Conservation (phyloP, 2,329 filamentous ascomycete species). For the Alternaria rosae region DNA sequence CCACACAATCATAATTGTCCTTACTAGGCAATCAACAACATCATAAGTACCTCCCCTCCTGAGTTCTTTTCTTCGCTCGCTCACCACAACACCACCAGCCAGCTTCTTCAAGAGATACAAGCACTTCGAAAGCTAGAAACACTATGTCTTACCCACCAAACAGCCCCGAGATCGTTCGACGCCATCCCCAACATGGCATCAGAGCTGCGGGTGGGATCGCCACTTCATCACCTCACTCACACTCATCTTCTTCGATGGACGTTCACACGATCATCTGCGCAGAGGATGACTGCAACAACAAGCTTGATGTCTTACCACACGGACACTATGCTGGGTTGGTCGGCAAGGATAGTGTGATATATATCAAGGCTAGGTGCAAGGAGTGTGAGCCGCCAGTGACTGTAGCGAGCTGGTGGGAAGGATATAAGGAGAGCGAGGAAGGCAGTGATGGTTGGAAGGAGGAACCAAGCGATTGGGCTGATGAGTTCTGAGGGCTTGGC, state of each 20-base stretch:
- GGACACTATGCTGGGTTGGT: background rate
- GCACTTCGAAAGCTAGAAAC: background rate
- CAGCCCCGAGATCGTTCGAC: background rate
- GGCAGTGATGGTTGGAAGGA: background rate
- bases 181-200: slow-evolving; percentile 9
- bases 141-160: slow-evolving; percentile 7
- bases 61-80: background rate
- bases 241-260: background rate
- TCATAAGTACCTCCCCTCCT: background rate
- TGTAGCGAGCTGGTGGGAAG: background rate
- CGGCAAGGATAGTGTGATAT: background rate
- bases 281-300: slow-evolving; percentile 1
- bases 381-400: slow-evolving; percentile 1
- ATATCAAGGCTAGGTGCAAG: slow-evolving; percentile 7
- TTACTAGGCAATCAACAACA: background rate
- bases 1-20: background rate
- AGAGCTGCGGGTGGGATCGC: background rate
- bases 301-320: background rate
- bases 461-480: background rate
- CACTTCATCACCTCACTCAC: background rate
- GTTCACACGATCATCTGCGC: background rate
- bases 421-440: background rate
- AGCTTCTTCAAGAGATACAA: background rate
- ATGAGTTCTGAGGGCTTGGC: background rate
- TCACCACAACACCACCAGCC: background rate